These are phyloP conservation scores for Lipomyces oligophaga DNA, from an alignment of 805 yeast species.

Conservation along the genomic window DNA sequence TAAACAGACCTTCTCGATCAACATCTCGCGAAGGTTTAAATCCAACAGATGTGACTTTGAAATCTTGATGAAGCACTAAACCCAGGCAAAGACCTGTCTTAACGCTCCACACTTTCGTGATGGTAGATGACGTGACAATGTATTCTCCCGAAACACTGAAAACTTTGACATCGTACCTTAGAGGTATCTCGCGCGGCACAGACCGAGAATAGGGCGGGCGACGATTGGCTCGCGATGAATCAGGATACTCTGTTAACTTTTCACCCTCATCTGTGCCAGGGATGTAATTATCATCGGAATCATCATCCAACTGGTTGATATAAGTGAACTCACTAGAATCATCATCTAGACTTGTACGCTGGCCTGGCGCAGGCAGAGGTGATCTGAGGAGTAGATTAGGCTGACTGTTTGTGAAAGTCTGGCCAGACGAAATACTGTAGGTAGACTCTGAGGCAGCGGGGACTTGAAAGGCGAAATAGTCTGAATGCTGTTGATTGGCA, in stretches of 20 bases:
- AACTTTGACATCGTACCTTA: conserved; percentile 30
- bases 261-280: conserved; percentile 16
- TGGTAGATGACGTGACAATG: conserved; percentile 26
- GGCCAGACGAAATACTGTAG: too few relatives aligned
- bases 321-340: background rate
- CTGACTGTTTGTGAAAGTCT: too few relatives aligned
- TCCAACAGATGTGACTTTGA: conserved; percentile 32
- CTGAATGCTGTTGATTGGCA: too few relatives aligned
- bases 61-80: conserved; percentile 30
- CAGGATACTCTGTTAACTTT: conserved; percentile 29
- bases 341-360: too few relatives aligned
- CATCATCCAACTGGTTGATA: conserved; percentile 23
- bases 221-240: conserved; percentile 36
- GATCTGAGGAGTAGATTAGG: too few relatives aligned
- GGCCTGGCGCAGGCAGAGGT: too few relatives aligned
- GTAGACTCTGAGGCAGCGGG: too few relatives aligned
- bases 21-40: conserved; percentile 26
- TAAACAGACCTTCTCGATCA: conserved; percentile 23
- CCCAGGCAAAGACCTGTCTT: conserved; percentile 31
- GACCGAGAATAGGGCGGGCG: conserved; percentile 34
- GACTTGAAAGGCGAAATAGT: too few relatives aligned
- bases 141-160: conserved; percentile 30
- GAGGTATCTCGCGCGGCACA: conserved; percentile 27
- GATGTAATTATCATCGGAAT: conserved; percentile 17
- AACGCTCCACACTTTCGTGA: conserved; percentile 31